These are phyloP conservation scores for Micractinium sp. DNA, from an alignment of 139 green algal genomes.

Conservation along the genomic window DNA sequence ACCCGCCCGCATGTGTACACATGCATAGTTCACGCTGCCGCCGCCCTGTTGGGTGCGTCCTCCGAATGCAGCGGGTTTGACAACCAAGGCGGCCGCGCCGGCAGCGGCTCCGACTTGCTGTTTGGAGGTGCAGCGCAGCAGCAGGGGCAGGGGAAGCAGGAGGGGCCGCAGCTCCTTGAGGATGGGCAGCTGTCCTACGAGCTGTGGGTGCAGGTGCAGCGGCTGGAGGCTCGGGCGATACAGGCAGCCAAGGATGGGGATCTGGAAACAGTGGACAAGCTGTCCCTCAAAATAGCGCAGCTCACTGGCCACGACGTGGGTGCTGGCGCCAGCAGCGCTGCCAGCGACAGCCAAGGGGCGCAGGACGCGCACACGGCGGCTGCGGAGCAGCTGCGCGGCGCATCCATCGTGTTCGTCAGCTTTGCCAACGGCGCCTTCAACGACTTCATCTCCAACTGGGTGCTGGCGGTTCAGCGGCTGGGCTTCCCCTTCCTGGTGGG, in stretches of 20 bases:
- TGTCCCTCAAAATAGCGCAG: too few species aligned
- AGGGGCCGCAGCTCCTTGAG: not conserved
- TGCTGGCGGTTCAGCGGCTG: slow-evolving; percentile 17
- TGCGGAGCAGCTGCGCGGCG: not conserved
- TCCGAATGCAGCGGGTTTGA: not conserved
- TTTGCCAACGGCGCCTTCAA: slow-evolving; percentile 10
- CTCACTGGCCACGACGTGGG: too few species aligned
- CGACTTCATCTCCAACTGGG: slow-evolving; percentile 3
- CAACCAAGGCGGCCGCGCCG: not conserved
- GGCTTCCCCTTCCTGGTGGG: slow-evolving; percentile 2
- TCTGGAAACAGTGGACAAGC: too few species aligned
- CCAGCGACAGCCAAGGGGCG: not conserved
- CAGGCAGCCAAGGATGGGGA: too few species aligned
- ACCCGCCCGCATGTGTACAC: not conserved
- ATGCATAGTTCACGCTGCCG: not conserved
- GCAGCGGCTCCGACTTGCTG: not conserved
- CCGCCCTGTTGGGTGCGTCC: not conserved
- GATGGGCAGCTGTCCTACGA: too few species aligned
- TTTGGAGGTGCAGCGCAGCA: not conserved
- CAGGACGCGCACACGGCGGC: not conserved
- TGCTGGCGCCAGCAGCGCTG: too few species aligned
- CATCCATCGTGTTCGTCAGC: not conserved
- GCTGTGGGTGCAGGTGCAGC: not conserved
- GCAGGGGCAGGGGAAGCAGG: not conserved
- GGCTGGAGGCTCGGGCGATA: not conserved